Conservation (phyloP, 2,329 filamentous ascomycete species). For the Pseudogymnoascus sp. region DNA sequence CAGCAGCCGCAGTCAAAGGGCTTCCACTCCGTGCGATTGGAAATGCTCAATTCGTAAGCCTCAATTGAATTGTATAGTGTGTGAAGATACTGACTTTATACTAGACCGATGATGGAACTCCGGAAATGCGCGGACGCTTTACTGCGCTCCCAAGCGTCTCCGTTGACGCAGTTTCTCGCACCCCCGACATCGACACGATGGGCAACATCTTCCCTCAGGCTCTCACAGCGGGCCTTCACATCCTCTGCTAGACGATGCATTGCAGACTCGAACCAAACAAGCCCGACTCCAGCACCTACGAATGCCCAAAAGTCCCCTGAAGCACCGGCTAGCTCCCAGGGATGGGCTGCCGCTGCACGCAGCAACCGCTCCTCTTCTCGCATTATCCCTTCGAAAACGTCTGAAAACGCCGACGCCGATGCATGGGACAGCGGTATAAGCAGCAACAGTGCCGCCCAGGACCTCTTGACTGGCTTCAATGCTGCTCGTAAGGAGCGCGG, state of each 20-base stretch:
- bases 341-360: not conserved
- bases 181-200: conserved; percentile 21
- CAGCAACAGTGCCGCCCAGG: not conserved
- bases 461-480: conserved; percentile 5
- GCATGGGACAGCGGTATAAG: conserved; percentile 1
- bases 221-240: conserved; percentile 9
- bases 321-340: not conserved
- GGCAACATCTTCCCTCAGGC: not conserved
- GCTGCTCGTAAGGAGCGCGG: conserved; percentile 7
- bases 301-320: conserved; percentile 2
- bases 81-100: not conserved
- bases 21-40: conserved; percentile 3
- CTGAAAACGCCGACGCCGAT: not conserved
- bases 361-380: not conserved
- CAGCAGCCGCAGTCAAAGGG: conserved; percentile 6
- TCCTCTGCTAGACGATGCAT: not conserved
- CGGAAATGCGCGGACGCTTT: conserved; percentile 27
- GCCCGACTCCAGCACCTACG: not conserved
- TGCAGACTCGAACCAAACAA: not conserved
- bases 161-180: conserved; percentile 23
- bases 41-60: conserved; percentile 10
- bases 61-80: not conserved
- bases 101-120: conserved; percentile 27
- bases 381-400: not conserved
- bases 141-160: conserved; percentile 24